Base-by-base conservation (phyloP, 2,329 filamentous ascomycete genomes). In the Periglandula ipomoeae region DNA sequence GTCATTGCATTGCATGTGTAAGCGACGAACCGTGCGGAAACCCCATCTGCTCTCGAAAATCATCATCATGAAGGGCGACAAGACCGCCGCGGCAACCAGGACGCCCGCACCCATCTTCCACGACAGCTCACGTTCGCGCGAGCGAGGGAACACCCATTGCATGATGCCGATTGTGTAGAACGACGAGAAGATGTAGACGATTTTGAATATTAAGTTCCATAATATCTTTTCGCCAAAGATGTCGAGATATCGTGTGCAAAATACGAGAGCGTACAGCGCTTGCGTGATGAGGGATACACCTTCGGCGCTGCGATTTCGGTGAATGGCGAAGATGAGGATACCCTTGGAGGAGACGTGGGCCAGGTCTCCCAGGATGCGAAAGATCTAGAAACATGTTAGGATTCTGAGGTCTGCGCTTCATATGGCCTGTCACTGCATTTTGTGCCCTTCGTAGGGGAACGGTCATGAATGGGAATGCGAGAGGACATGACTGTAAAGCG, bases 261-360 rank as follows among this genome's bases (percentile, higher is more conserved):
- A 97, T 50, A 97, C 90, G 54, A 85, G 65, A 48, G 84, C 81
- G 70, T 97, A 97, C 55, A 96, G 81, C 49, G 83, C 76, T 68
- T 97, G 91, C 1, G 87, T 95, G 60, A 97, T 87, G 62, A 95
- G 82, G 22, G 89, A 95, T 52, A 96, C 86, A 51, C 90, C 89
- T 74, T 95, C 89, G 43, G 89, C 86, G 65, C 86, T 93, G 62
- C 79, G 79, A 63, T 96, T 95, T 56, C 80, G 79, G 69, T 95
- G 89, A 60, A 96, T 95, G 48, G 89, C 83, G 71, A 84, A 87
- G 70, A 96, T 89, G 58, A 96, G 77, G 62, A 96, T 93, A 65
- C 84, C 81, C 76, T 95, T 96, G 50, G 89, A 93, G 44, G 82
- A 74, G 41, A 88, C 80, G 65, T 97, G 91, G 60, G 86, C 88